A percentile compares a stretch with the other conserved stretches of the same genome.
Conservation (phyloP, 1,284 basidiomycete species). For the Sanghuangporus baumii region DNA sequence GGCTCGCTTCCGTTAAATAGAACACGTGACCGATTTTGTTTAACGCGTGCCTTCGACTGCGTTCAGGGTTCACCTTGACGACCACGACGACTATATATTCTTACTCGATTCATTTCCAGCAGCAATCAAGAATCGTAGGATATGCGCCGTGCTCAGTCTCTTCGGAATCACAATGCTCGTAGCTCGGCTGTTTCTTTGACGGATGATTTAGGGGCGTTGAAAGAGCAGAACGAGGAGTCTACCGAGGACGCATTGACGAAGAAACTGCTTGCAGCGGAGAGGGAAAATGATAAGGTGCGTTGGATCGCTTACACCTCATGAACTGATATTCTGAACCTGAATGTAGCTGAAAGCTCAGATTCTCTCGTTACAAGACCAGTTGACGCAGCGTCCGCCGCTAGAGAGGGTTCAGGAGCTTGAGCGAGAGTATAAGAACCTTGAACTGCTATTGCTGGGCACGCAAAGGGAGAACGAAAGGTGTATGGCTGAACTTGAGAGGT, state of each 20-base stretch:
- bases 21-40: background rate
- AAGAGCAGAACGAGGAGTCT: slow-evolving; percentile 49
- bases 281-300: slow-evolving; percentile 63
- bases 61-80: background rate
- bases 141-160: slow-evolving; percentile 53
- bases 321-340: background rate
- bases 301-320: background rate
- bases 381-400: slow-evolving; percentile 56
- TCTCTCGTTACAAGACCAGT: slow-evolving; percentile 53
- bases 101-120: background rate
- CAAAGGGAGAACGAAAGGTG: slow-evolving; percentile 74
- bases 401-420: slow-evolving; percentile 58
- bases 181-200: slow-evolving; percentile 40
- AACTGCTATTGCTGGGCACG: slow-evolving; percentile 65
- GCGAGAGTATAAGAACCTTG: slow-evolving; percentile 65
- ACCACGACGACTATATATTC: background rate
- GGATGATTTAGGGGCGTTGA: slow-evolving; percentile 56
- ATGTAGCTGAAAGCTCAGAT: slow-evolving; percentile 54
- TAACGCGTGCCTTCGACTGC: background rate
- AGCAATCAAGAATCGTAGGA: background rate
- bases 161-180: slow-evolving; percentile 42
- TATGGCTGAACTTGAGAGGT: slow-evolving; percentile 72
- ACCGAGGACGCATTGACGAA: slow-evolving; percentile 55
- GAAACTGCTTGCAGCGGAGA: slow-evolving; percentile 63
- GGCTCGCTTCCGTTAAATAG: too few species aligned